Evolutionary conservation across 2,329 filamentous ascomycete species (phyloP).

Genomic region (Exophiala dermatitidis): DNA sequence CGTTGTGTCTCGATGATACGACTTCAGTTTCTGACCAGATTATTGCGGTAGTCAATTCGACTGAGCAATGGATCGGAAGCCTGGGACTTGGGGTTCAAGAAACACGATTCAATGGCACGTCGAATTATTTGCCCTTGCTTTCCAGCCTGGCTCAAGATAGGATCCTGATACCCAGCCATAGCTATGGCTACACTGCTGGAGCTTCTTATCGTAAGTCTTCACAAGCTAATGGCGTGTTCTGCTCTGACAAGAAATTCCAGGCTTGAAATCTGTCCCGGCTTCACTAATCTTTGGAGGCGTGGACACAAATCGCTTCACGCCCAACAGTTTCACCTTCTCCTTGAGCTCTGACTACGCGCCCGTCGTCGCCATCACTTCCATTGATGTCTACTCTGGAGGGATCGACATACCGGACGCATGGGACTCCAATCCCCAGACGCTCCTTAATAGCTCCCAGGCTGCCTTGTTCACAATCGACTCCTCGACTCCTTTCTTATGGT

Average conservation of each 20-base stretch:
- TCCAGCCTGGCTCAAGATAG: slow-evolving; percentile 28
- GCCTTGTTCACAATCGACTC: slow-evolving; percentile 35
- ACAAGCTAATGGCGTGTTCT: neutral
- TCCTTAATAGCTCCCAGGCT: slow-evolving; percentile 20
- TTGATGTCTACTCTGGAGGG: slow-evolving; percentile 25
- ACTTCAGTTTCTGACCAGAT: slow-evolving; percentile 29
- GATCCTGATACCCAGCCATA: slow-evolving; percentile 29
- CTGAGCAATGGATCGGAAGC: slow-evolving; percentile 32
- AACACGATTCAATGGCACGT: slow-evolving; percentile 27
- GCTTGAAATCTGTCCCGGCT: slow-evolving; percentile 29
- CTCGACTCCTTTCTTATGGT: slow-evolving; percentile 36
- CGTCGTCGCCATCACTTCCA: slow-evolving; percentile 30
- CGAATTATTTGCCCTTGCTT: slow-evolving; percentile 26
- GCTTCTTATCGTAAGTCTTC: slow-evolving; percentile 29
- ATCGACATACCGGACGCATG: slow-evolving; percentile 18
- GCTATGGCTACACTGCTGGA: slow-evolving; percentile 33
- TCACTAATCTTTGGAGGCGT: slow-evolving; percentile 32
- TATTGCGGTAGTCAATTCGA: slow-evolving; percentile 30
- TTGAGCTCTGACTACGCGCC: slow-evolving; percentile 30
- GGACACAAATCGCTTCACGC: slow-evolving; percentile 30
- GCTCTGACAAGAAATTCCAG: slow-evolving; percentile 15
- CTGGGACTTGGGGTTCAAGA: slow-evolving; percentile 30
- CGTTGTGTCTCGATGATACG: slow-evolving; percentile 28
- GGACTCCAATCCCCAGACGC: slow-evolving; percentile 25
- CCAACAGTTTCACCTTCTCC: slow-evolving; percentile 29